phyloP scores from a whole-genome alignment of 208 protist species.

The Acanthamoeba castellanii region DNA sequence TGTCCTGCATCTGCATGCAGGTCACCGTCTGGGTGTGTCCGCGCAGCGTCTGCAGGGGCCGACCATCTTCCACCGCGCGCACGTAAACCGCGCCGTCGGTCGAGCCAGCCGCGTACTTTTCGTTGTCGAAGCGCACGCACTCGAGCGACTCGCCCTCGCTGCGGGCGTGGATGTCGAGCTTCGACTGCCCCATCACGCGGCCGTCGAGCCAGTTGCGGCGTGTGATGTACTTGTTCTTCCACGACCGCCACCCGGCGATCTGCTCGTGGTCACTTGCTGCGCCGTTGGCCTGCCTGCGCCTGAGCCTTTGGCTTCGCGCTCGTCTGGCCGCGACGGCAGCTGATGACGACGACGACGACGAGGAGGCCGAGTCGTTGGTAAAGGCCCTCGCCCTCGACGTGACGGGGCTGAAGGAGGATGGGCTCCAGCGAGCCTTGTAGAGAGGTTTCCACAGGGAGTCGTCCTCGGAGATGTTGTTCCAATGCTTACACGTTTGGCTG shows the following conservation, averaged over 20 bases:
- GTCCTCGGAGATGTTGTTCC: conserved; percentile 61
- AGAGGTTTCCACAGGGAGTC: conserved; percentile 57
- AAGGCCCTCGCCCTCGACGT: neutral
- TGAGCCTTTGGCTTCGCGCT: neutral
- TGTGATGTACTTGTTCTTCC: conserved; percentile 55
- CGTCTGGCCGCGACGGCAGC: neutral
- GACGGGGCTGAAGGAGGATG: neutral
- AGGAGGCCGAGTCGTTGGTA: neutral
- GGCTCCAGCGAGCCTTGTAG: conserved; percentile 23
- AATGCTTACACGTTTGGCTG: conserved; percentile 41
- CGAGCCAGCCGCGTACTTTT: neutral
- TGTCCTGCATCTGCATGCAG: conserved; percentile 13
- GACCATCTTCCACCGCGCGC: conserved; percentile 34
- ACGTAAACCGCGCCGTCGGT: conserved; percentile 47
- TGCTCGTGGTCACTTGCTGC: neutral
- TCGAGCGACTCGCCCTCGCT: neutral
- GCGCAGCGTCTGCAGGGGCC: neutral
- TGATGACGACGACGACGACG: neutral
- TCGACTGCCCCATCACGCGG: neutral
- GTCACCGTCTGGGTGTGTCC: conserved; percentile 2
- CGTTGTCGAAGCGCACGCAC: conserved; percentile 8
- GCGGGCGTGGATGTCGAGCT: neutral
- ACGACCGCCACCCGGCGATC: conserved; percentile 49
- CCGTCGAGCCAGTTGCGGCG: conserved; percentile 42
- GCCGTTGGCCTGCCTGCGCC: neutral